These are phyloP conservation scores for Candida patagonica DNA, from an alignment of 805 yeast genomes.

Conservation along the genomic window DNA sequence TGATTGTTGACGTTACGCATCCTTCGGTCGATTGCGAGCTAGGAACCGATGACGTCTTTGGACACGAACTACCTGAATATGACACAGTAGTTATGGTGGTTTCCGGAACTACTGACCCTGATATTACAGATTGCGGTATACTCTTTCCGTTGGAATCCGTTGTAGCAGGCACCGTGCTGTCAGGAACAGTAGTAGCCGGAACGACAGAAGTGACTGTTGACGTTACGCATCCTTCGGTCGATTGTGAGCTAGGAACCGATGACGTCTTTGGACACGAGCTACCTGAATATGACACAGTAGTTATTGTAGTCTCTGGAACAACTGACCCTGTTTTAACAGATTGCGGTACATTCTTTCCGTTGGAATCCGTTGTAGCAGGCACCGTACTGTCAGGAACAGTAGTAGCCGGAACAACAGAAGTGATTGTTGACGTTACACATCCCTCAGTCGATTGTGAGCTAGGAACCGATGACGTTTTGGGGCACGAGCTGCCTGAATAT, in stretches of 20 bases:
- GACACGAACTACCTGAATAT: background rate
- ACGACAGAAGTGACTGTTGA: background rate
- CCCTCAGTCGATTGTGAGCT: slow-evolving; percentile 5
- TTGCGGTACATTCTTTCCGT: slow-evolving; percentile 6
- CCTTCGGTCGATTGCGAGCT: background rate
- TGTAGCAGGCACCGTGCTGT: slow-evolving; percentile 1
- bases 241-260: background rate
- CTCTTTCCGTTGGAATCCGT: background rate
- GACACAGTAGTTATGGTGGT: background rate
- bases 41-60: background rate
- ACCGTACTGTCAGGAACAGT: slow-evolving; percentile 12
- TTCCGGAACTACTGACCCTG: background rate
- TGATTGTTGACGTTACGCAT: slow-evolving; percentile 1
- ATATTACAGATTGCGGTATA: background rate
- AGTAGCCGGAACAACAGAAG: slow-evolving; percentile 8
- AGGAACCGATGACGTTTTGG: slow-evolving; percentile 11
- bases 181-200: slow-evolving; percentile 1
- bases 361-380: slow-evolving; percentile 7
- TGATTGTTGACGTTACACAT: slow-evolving; percentile 11
- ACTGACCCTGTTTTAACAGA: slow-evolving; percentile 1
- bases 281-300: slow-evolving; percentile 1
- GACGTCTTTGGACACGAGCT: slow-evolving; percentile 15
- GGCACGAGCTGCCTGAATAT: slow-evolving; percentile 9
- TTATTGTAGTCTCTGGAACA: background rate
- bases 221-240: slow-evolving; percentile 1